Base-by-base conservation (phyloP, 352 stramenopile species). In the Globisporangium middletonii region DNA sequence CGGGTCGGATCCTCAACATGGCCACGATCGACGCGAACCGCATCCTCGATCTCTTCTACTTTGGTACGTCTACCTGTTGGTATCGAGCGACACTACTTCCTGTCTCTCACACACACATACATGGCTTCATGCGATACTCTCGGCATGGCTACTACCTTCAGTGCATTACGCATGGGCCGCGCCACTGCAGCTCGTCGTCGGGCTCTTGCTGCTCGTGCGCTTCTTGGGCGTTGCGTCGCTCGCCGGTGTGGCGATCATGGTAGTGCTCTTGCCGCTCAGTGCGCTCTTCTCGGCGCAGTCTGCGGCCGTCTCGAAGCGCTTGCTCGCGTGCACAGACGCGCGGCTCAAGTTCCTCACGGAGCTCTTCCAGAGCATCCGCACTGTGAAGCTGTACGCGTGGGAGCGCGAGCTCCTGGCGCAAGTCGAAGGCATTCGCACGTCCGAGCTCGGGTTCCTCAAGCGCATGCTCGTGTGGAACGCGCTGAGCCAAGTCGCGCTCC, bases 1-100 rank as follows among this genome's bases (percentile, higher is more conserved):
- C 84, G 0, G 90, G 92, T 6, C 75, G 93, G 58, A 97, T 98
- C 51, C 75, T 95, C 1, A 98, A 97, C 60, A 75, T 98, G n/a
- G 94, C 97, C 60, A 96, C 87, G 23, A 93, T 96, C 59, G 96
- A 99, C 68, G 73, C 89, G 0, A 86, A 96, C 59, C 78, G 86
- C 13, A 74, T 99, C 44, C 88, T 97, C 47, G 86, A 98, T 55
- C 59, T 89, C 5, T 80, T 86, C 46, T 83, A 83, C 67, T 54
- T 56, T 30, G 53, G 63, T 73, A 18, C 50, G 68, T 65, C 44
- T 19, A n/a, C 35, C 8, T 15, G n/a, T 48, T 13, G n/a, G 19
- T 8, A 23, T 23, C n/a, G 1, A 1, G 42, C 30, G 26, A 4
- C 15, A 4, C 44, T 63, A 9, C 41, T 56, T 37, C 11, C 0